Evolutionary conservation across 2,329 filamentous ascomycete genomes (phyloP).

Genomic region (Fusarium nelsonii): DNA sequence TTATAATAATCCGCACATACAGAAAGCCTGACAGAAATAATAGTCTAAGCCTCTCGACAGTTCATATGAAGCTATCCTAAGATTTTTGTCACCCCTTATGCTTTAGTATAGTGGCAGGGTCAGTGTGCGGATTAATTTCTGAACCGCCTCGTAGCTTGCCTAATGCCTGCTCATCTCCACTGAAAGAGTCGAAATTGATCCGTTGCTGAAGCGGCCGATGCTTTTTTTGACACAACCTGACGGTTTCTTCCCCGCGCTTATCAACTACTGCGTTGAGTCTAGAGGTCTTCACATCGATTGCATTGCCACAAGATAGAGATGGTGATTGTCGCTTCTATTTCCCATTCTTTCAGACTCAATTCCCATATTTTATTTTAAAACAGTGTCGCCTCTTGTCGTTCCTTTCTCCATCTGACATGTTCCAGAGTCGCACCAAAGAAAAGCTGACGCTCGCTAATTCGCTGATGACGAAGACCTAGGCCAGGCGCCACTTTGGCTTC

Average conservation of each 20-base stretch:
- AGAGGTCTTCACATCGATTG: constrained; percentile 16
- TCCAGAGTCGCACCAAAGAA: constrained; percentile 9
- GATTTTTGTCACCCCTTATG: too few relatives aligned
- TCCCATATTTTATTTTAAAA: constrained; percentile 31
- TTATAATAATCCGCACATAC: too few relatives aligned
- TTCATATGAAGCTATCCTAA: too few relatives aligned
- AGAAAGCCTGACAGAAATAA: too few relatives aligned
- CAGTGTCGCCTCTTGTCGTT: constrained; percentile 24
- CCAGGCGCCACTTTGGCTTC: constrained; percentile 32
- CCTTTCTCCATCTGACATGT: constrained; percentile 23
- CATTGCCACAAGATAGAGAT: constrained; percentile 28
- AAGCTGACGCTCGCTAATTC: constrained; percentile 36
- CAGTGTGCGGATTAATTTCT: too few relatives aligned
- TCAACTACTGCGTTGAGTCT: constrained; percentile 30
- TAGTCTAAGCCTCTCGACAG: too few relatives aligned
- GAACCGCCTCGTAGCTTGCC: too few relatives aligned
- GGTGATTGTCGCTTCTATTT: constrained; percentile 35
- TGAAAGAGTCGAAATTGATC: constrained; percentile 9
- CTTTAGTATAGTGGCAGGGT: too few relatives aligned
- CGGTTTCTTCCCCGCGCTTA: constrained; percentile 37
- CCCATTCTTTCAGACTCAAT: constrained; percentile 30
- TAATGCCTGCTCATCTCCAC: constrained; percentile 11
- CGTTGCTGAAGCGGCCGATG: constrained; percentile 16
- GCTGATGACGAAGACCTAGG: constrained; percentile 37
- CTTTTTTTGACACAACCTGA: constrained; percentile 27